phyloP scores from a whole-genome alignment of 1,139 yeast species.

The Saccharomyces pastorianus region DNA sequence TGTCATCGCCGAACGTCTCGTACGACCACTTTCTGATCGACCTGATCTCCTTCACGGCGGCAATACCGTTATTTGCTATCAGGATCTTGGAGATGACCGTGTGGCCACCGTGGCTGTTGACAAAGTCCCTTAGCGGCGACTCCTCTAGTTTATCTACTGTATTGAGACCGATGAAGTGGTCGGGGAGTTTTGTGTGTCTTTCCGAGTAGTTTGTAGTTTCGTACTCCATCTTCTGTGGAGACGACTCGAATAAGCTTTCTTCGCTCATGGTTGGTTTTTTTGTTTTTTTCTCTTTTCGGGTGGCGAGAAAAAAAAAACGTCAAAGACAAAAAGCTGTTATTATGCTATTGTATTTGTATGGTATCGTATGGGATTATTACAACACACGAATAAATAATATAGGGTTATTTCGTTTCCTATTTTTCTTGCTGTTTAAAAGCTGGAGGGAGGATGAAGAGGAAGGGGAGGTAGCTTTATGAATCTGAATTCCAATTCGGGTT shows the following conservation, averaged over 20 bases:
- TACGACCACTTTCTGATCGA: slow-evolving; percentile 98
- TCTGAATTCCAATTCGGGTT: not conserved
- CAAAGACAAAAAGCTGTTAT: not conserved
- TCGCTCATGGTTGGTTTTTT: slow-evolving; percentile 30
- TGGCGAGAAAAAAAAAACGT: not conserved
- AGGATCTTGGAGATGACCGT: slow-evolving; percentile 83
- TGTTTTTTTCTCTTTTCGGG: not conserved
- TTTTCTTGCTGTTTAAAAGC: too few relatives aligned
- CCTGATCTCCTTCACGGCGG: slow-evolving; percentile 96
- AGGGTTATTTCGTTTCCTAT: too few relatives aligned
- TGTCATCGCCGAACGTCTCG: slow-evolving; percentile 93
- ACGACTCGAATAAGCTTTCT: slow-evolving; percentile 33
- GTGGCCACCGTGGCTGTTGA: slow-evolving; percentile 82
- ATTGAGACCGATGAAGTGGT: slow-evolving; percentile 6
- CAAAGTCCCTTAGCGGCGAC: slow-evolving; percentile 75
- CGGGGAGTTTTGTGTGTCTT: slow-evolving; percentile 2
- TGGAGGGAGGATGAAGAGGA: too few relatives aligned
- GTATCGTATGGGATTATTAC: not conserved
- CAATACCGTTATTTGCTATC: slow-evolving; percentile 97
- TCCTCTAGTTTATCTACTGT: slow-evolving; percentile 63
- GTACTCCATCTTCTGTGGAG: slow-evolving; percentile 24
- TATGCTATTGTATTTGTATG: not conserved
- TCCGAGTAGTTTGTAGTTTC: slow-evolving; percentile 25
- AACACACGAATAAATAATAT: not conserved
- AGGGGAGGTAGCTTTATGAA: not conserved